phyloP scores from a whole-genome alignment of 202 grass and related monocot genomes.

The Digitaria exilis region DNA sequence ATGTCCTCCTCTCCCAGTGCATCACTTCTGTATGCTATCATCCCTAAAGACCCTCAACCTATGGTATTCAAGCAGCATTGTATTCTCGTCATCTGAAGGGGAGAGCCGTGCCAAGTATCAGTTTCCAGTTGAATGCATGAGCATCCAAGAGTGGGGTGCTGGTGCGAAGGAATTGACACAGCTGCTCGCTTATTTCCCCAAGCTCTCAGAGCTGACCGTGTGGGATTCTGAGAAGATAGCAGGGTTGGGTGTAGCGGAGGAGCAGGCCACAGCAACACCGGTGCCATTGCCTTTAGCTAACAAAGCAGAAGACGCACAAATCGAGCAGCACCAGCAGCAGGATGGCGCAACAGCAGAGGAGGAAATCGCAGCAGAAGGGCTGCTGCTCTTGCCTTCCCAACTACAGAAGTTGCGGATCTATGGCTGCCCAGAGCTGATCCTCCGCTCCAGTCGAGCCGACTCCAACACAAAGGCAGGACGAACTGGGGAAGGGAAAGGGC shows the following conservation, averaged over 20 bases:
- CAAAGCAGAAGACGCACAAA: background rate
- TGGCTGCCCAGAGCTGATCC: background rate
- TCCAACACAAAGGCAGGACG: no score
- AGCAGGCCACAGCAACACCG: background rate
- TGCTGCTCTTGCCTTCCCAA: background rate
- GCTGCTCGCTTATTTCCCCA: background rate
- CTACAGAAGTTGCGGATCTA: background rate
- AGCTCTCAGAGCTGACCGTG: background rate
- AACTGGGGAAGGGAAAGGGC: background rate
- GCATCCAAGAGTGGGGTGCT: rapidly evolving
- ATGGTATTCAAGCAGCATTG: rapidly evolving
- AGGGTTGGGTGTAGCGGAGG: background rate
- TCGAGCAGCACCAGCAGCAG: background rate
- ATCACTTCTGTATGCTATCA: background rate
- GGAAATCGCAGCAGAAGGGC: background rate
- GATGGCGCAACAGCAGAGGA: background rate
- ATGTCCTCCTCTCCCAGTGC: background rate
- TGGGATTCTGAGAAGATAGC: background rate
- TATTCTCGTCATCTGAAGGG: background rate
- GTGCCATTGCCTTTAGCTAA: background rate
- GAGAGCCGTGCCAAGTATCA: background rate
- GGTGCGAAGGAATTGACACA: background rate
- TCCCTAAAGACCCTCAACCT: background rate
- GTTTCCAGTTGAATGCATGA: background rate
- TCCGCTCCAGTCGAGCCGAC: background rate